Percentiles rank a stretch among this genome's conserved stretches.
These are phyloP conservation scores for Salix viminalis DNA, from an alignment of 345 rosid species.

Conservation along the genomic window DNA sequence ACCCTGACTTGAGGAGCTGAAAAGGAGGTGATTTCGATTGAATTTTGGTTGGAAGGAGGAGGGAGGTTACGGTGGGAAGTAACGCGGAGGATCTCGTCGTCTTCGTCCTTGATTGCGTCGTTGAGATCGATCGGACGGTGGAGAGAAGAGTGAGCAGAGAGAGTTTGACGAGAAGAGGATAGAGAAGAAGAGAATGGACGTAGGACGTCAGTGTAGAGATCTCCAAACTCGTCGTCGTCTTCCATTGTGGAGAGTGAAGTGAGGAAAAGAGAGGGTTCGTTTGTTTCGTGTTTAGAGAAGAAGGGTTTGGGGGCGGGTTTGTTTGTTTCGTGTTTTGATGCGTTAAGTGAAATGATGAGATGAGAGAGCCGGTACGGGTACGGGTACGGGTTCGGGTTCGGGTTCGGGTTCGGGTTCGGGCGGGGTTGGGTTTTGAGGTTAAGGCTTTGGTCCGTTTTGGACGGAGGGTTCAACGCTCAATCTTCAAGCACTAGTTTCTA, in stretches of 20 bases:
- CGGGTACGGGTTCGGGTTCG: no score
- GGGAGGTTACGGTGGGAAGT: slow-evolving; percentile 7
- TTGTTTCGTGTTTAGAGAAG: not conserved
- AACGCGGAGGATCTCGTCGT: slow-evolving; percentile 8
- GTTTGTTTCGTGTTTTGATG: not conserved
- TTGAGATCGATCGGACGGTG: slow-evolving; percentile 64
- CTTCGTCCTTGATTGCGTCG: slow-evolving; percentile 25
- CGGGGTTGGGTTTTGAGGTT: no score
- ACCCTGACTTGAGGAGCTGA: slow-evolving; percentile 42
- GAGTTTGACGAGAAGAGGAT: slow-evolving; percentile 30
- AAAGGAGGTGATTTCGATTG: slow-evolving; percentile 15
- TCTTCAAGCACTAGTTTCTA: no score
- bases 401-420: not conserved
- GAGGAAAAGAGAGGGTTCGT: slow-evolving; percentile 1
- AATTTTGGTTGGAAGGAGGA: slow-evolving; percentile 13
- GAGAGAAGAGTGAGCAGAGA: slow-evolving; percentile 22
- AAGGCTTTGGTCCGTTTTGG: no score
- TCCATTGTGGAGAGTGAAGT: slow-evolving; percentile 43
- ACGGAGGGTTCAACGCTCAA: no score
- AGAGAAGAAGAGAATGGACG: slow-evolving; percentile 41
- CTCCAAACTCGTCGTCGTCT: slow-evolving; percentile 99
- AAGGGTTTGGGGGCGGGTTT: slow-evolving; percentile 4
- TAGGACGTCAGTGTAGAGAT: slow-evolving; percentile 87
- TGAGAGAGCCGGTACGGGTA: not conserved
- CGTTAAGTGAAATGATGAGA: not conserved